A percentile compares a stretch with the other conserved stretches of the same genome.
Conservation (phyloP, 2,329 filamentous ascomycete genomes). For the Cladosporium cucumerinum region DNA sequence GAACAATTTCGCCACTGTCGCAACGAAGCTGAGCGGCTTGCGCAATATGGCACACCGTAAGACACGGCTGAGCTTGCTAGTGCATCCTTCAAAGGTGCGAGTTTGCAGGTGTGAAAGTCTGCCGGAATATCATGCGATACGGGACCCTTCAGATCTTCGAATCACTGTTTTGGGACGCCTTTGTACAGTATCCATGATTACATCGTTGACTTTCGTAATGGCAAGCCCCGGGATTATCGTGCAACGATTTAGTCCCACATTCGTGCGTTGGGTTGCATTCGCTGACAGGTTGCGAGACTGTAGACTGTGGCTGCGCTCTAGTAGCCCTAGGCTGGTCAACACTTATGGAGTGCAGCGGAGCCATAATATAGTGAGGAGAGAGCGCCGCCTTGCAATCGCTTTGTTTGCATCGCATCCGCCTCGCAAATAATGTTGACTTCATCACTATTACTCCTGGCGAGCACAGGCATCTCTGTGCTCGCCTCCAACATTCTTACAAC, state of each 20-base stretch:
- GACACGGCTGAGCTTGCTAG: slow-evolving; percentile 1
- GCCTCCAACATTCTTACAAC: background rate
- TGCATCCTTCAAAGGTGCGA: background rate
- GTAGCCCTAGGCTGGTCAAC: background rate
- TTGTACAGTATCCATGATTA: background rate
- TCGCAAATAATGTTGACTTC: background rate
- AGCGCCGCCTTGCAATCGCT: background rate
- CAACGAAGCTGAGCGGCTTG: background rate
- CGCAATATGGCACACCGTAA: background rate
- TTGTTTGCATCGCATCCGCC: background rate
- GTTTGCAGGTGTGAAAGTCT: background rate
- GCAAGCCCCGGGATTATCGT: background rate
- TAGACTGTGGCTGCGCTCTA: background rate
- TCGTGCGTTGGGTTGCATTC: background rate
- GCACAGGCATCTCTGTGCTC: background rate
- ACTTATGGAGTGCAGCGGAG: background rate
- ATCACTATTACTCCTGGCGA: background rate
- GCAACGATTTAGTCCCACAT: background rate
- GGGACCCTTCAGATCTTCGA: background rate
- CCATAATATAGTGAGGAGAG: background rate
- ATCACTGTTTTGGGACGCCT: background rate
- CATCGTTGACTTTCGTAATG: background rate
- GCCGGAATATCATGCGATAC: background rate
- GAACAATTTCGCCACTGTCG: background rate
- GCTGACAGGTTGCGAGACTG: background rate